phyloP scores from a whole-genome alignment of 225 moss, liverwort and hornwort species.

The Ulota crispa region DNA sequence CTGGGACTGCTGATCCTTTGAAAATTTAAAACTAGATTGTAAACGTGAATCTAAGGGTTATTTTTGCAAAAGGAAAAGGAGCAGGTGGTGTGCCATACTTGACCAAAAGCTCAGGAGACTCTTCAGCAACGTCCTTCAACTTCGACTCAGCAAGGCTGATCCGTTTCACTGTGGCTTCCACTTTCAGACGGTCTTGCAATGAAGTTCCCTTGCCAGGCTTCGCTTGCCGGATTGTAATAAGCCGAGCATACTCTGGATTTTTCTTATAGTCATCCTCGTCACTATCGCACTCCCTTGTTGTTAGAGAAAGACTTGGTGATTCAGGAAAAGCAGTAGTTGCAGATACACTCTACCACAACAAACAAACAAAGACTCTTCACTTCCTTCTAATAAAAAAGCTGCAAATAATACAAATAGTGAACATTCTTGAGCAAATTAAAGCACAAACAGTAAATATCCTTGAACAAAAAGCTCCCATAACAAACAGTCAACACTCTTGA shows the following conservation, averaged over 20 bases:
- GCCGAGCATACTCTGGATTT: constrained; percentile 56
- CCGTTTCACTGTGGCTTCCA: constrained; percentile 66
- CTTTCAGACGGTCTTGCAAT: constrained; percentile 42
- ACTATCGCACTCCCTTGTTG: constrained; percentile 5
- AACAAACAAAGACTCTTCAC: background rate
- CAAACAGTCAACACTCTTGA: no score
- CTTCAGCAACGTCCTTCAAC: constrained; percentile 67
- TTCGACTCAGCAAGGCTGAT: constrained; percentile 83
- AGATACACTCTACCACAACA: constrained; percentile 22
- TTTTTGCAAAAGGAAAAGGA: background rate
- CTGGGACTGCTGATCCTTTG: background rate
- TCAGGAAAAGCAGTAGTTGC: constrained; percentile 15
- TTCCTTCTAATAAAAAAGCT: background rate
- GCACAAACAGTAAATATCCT: no score
- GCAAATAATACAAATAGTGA: no score
- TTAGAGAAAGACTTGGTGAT: background rate
- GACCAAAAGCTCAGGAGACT: constrained; percentile 53
- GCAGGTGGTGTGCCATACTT: constrained; percentile 37
- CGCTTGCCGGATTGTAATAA: constrained; percentile 75
- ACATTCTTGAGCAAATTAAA: no score
- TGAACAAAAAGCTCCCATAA: no score
- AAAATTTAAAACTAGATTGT: background rate
- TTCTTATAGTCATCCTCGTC: constrained; percentile 43
- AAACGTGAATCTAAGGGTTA: background rate
- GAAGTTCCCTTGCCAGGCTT: constrained; percentile 61